Conservation (phyloP, 352 stramenopile genomes). For the Globisporangium solare region DNA sequence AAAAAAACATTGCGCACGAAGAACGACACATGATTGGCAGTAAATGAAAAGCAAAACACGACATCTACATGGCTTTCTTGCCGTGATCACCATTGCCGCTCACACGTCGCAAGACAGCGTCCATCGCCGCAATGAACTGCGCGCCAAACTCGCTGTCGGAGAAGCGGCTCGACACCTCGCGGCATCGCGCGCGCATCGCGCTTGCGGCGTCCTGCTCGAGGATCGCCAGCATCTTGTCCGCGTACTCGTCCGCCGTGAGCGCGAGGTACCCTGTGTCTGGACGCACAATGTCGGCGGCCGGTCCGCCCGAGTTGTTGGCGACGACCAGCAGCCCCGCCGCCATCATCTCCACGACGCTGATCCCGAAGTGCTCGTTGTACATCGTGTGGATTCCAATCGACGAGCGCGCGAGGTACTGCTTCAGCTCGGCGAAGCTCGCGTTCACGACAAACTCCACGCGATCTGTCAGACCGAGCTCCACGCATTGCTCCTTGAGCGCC, state of each 20-base stretch:
- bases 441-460: conserved; percentile 95
- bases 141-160: conserved; percentile 67
- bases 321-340: conserved; percentile 94
- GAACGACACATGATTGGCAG: background rate
- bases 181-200: conserved; percentile 37
- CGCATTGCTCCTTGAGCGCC: conserved; percentile 73
- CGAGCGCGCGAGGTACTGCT: conserved; percentile 77
- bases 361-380: conserved; percentile 99
- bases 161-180: conserved; percentile 54
- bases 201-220: conserved; percentile 34
- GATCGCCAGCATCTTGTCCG: conserved; percentile 63
- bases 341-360: conserved; percentile 99
- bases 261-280: conserved; percentile 79
- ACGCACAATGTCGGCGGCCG: conserved; percentile 91
- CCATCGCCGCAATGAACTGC: conserved; percentile 56
- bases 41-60: background rate
- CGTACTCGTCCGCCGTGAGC: conserved; percentile 86
- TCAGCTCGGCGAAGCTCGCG: conserved; percentile 91
- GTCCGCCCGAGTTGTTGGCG: conserved; percentile 97
- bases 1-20: background rate
- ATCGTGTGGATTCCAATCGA: conserved; percentile 98
- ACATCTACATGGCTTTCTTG: conserved; percentile 15
- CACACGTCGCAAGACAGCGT: conserved; percentile 17
- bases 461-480: conserved; percentile 67
- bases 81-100: background rate